A percentile compares a stretch with the other conserved stretches of the same genome.
phyloP scores from a whole-genome alignment of 352 stramenopile species.

The Globisporangium abappressorium region DNA sequence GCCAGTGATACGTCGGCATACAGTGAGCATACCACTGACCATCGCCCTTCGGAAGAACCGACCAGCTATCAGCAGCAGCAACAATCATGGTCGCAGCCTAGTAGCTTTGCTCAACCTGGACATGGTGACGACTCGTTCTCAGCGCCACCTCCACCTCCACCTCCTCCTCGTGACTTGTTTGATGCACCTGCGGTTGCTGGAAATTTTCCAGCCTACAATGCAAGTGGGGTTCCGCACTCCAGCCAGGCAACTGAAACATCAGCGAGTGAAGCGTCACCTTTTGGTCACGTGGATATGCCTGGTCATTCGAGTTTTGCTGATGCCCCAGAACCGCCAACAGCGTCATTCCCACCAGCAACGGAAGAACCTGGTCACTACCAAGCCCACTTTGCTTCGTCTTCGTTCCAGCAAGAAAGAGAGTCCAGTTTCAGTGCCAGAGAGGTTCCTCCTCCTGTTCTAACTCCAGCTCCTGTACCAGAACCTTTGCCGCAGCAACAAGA shows the following conservation, averaged over 20 bases:
- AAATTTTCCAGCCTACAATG: background rate
- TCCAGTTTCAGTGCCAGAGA: background rate
- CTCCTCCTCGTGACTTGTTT: background rate
- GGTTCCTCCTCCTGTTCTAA: background rate
- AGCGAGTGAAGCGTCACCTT: background rate
- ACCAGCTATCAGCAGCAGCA: constrained; percentile 12
- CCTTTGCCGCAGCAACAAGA: constrained; percentile 3
- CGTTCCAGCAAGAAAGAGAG: background rate
- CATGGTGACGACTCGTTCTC: constrained; percentile 9
- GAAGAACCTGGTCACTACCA: constrained; percentile 3
- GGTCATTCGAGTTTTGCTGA: constrained; percentile 5
- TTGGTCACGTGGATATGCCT: background rate
- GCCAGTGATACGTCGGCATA: constrained; percentile 38
- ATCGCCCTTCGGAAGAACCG: constrained; percentile 19
- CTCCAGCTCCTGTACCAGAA: background rate
- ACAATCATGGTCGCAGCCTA: constrained; percentile 14
- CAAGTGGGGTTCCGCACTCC: background rate
- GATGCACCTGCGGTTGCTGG: background rate
- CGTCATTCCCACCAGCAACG: background rate
- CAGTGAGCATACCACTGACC: constrained; percentile 24
- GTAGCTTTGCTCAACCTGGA: constrained; percentile 1
- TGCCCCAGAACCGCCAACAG: background rate
- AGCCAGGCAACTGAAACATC: background rate
- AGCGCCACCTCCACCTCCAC: background rate
- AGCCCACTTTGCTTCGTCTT: background rate